phyloP scores from a whole-genome alignment of 352 stramenopile genomes.

The Chrysophaeum taylorii region DNA sequence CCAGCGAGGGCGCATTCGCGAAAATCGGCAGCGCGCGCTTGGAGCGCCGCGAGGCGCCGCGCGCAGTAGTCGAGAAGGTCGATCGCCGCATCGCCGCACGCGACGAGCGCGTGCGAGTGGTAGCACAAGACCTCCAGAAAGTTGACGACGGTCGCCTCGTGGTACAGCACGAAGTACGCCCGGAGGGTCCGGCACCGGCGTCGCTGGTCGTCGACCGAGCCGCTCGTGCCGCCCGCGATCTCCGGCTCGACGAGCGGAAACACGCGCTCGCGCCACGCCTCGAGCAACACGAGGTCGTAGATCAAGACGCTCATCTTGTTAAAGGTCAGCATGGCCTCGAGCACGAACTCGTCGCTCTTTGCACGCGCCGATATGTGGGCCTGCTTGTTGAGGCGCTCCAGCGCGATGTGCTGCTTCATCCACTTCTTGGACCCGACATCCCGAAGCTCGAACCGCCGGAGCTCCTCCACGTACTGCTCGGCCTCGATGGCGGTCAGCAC shows the following conservation, averaged over 20 bases:
- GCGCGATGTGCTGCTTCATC: slow-evolving; percentile 66
- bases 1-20: slow-evolving; percentile 35
- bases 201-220: background rate
- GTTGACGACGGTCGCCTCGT: slow-evolving; percentile 71
- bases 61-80: slow-evolving; percentile 84
- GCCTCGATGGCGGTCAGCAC: slow-evolving; percentile 38
- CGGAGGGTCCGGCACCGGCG: slow-evolving; percentile 49
- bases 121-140: slow-evolving; percentile 72
- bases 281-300: slow-evolving; percentile 66
- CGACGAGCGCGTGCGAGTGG: slow-evolving; percentile 72
- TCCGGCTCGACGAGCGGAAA: slow-evolving; percentile 37
- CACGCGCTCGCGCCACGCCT: slow-evolving; percentile 73
- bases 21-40: slow-evolving; percentile 36
- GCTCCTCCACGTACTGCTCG: slow-evolving; percentile 62
- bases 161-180: slow-evolving; percentile 81
- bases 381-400: slow-evolving; percentile 85
- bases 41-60: slow-evolving; percentile 70
- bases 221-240: slow-evolving; percentile 10
- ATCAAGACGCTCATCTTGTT: slow-evolving; percentile 73
- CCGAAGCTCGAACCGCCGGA: slow-evolving; percentile 50
- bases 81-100: slow-evolving; percentile 67
- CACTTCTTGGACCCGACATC: slow-evolving; percentile 55
- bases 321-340: slow-evolving; percentile 78
- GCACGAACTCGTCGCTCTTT: slow-evolving; percentile 76
- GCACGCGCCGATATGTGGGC: slow-evolving; percentile 34